Base-by-base conservation (phyloP, 441 rosid genomes). In the Gossypium schwendimanii region DNA sequence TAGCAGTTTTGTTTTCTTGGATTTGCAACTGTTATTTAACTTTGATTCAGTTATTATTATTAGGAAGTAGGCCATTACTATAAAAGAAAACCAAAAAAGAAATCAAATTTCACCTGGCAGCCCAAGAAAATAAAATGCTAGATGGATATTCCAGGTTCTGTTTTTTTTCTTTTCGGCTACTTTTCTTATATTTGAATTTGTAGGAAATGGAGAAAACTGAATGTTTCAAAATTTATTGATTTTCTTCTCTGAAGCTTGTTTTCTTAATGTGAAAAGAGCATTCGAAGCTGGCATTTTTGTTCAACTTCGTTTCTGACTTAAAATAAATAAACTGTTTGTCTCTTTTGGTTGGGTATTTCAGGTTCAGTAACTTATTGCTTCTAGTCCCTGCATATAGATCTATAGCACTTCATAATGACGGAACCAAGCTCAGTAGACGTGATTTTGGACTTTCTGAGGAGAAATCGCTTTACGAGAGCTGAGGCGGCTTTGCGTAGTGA, bases 401-500 rank as follows among this genome's bases (percentile, higher is more conserved):
- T 63, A 20, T 73, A 39, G 76, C 65, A 52, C 79, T 77, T 75
- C 70, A 81, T 31, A 58, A 92, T 94, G 98, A 91, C 81, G 63
- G 94, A 90, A 71, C 55, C 83, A 44, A 70, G 87, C 77, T 85
- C 94, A 3, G 83, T 92, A 52, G 94, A 92, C 44, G 85, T 82
- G 73, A 89, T 94, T 81, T 80, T 94, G 71, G 94, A 91, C 18
- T 94, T 89, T 81, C 75, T 94, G 80, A 77, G 84, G 83, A 88
- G 73, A 75, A 89, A 94, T 83, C 87, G 71, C 52, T 91, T 92
- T 75, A 84, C 87, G 0, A 84, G 92, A 85, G 98, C 98, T 59
- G 98, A 94, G 89, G 93, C 92, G 68, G 98, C 98, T 61, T 78
- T 94, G 79, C 90, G 87, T 63, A 79, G 89, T 73, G 98, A 92